These are phyloP conservation scores for Tetrapisispora arboricola DNA, from an alignment of 805 yeast genomes.

Conservation along the genomic window DNA sequence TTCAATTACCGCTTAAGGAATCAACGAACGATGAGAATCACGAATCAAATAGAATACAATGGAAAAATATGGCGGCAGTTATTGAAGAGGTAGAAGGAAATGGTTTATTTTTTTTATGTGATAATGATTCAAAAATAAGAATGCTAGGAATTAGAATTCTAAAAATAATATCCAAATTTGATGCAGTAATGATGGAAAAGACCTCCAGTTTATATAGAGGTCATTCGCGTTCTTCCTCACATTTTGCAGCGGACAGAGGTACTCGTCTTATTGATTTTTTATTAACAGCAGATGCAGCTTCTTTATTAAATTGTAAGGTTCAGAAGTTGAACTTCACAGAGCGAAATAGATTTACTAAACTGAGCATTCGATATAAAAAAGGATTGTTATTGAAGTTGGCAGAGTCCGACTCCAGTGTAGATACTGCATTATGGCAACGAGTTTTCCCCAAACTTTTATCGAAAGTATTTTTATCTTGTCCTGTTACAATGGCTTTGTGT, in stretches of 20 bases:
- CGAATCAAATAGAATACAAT: slow-evolving; percentile 54
- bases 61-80: slow-evolving; percentile 70
- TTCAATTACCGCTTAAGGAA: slow-evolving; percentile 16
- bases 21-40: slow-evolving; percentile 16
- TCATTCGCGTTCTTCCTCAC: slow-evolving; percentile 46
- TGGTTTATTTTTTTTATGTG: slow-evolving; percentile 82
- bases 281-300: slow-evolving; percentile 58
- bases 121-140: slow-evolving; percentile 71
- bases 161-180: slow-evolving; percentile 75
- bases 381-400: slow-evolving; percentile 70
- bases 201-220: slow-evolving; percentile 19
- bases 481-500: slow-evolving; percentile 88
- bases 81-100: slow-evolving; percentile 95
- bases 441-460: slow-evolving; percentile 68
- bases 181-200: slow-evolving; percentile 60
- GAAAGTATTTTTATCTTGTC: slow-evolving; percentile 68
- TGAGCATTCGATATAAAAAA: slow-evolving; percentile 46
- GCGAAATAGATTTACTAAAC: slow-evolving; percentile 53
- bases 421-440: slow-evolving; percentile 92
- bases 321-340: slow-evolving; percentile 63
- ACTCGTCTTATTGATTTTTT: slow-evolving; percentile 67
- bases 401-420: slow-evolving; percentile 89
- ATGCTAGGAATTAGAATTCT: slow-evolving; percentile 67
- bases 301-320: slow-evolving; percentile 43
- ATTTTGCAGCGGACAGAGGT: slow-evolving; percentile 71